Base-by-base conservation (phyloP, 2,329 filamentous ascomycete genomes). In the Apiospora marii region DNA sequence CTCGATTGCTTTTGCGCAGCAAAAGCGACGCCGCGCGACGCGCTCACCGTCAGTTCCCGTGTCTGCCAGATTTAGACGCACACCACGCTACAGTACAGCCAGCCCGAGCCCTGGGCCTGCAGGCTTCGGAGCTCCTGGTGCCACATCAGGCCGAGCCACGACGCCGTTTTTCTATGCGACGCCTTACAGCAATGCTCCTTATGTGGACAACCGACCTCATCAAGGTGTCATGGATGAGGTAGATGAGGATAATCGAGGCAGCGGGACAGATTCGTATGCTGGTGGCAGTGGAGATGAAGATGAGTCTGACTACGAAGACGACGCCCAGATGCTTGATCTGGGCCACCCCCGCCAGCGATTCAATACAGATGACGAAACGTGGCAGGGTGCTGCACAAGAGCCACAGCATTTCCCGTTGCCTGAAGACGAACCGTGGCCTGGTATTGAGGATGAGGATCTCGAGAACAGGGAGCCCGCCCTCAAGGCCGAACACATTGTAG, bases 121-220 rank as follows among this genome's bases (percentile, higher is more conserved):
- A 44, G 78, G 78, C 4, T 72, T 81, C 5, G 79, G 79, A 7
- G 72, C 80, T 71, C 81, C 86, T 44, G 81, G 81, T 19, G 46
- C 61, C 14, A 68, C 58, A 1, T 53, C 49, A n/a, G 72, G 69
- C 34, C 68, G 72, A 16, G 70, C 72, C 48, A 85, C 84, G 16
- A 90, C 88, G 0, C 92, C 92, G 0, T 91, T 91, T 75, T 91
- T 91, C 75, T 95, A 95, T 77, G 92, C 92, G 3, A 95, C 93
- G 0, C 93, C 93, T 0, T 87, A 92, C 78, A 94, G 92, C 77
- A 92, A 91, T 74, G 88, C 85, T 4, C 86, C 89, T 0, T 80
- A 82, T 12, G 80, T 84, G 16, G 86, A 88, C 71, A 74, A 82
- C 24, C 82, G 83, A 10, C 76, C 77, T 3, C 74, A 74, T 27